Conservation (phyloP, 495 filamentous ascomycete genomes). For the Penicillium riverlandense region DNA sequence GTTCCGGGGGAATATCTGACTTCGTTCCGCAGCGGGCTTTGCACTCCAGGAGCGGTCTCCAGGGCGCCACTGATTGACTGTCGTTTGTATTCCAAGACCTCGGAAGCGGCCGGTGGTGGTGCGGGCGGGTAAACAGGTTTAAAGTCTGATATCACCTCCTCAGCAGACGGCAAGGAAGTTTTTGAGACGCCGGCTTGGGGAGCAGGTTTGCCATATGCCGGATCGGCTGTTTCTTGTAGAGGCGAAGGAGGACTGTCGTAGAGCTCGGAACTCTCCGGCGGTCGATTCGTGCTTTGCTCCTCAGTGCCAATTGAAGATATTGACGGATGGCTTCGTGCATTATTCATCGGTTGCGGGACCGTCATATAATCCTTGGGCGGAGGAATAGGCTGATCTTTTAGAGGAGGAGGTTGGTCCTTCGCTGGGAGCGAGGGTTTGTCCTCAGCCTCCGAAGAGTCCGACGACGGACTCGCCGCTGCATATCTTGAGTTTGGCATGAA, state of each 20-base stretch:
- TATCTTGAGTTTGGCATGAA: no score
- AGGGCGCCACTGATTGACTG: slow-evolving; percentile 15
- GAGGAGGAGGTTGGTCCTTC: no score
- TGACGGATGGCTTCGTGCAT: slow-evolving; percentile 7
- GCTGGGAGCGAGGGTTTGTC: no score
- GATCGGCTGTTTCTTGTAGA: neutral
- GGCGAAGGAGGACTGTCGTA: slow-evolving; percentile 11
- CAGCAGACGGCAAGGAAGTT: neutral
- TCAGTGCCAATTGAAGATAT: slow-evolving; percentile 16
- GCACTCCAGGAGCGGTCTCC: slow-evolving; percentile 12
- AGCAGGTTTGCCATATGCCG: neutral
- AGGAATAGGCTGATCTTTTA: no score
- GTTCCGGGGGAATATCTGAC: slow-evolving; percentile 18
- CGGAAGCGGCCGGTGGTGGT: slow-evolving; percentile 5
- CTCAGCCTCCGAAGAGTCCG: no score
- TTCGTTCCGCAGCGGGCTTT: slow-evolving; percentile 23
- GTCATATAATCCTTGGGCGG: neutral
- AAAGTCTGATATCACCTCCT: neutral
- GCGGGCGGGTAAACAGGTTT: neutral
- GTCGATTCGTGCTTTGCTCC: neutral
- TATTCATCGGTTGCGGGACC: no score
- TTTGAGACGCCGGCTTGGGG: neutral
- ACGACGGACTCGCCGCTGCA: no score
- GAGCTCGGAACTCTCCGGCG: neutral
- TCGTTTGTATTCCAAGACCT: slow-evolving; percentile 16